These are phyloP conservation scores for Salvia miltiorrhiza DNA, from an alignment of 257 asterid species.

Conservation along the genomic window DNA sequence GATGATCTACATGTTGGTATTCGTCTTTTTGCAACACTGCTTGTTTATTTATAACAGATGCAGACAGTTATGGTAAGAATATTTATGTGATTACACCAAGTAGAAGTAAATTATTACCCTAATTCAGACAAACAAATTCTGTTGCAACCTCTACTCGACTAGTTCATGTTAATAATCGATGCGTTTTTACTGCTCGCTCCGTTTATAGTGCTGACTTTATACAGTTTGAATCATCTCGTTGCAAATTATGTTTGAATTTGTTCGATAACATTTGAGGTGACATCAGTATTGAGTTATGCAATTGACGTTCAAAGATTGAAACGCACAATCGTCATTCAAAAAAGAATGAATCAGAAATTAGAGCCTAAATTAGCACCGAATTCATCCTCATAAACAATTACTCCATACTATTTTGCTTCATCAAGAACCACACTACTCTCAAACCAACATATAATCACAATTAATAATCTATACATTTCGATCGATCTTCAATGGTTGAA, in stretches of 20 bases:
- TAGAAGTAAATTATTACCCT: slow-evolving; percentile 1
- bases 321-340: too few relatives aligned
- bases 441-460: too few relatives aligned
- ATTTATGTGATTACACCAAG: not conserved
- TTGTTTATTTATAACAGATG: not conserved
- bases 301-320: too few relatives aligned
- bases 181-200: not conserved
- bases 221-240: not conserved
- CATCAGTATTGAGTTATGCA: too few relatives aligned
- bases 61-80: not conserved
- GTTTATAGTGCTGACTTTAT: not conserved
- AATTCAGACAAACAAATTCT: not conserved
- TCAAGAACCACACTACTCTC: too few relatives aligned
- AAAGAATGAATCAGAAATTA: too few relatives aligned
- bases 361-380: too few relatives aligned
- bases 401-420: too few relatives aligned
- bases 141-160: not conserved
- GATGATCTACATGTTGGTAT: slow-evolving; percentile 27
- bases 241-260: not conserved
- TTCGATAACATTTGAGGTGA: too few relatives aligned
- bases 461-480: too few relatives aligned
- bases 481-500: too few relatives aligned
- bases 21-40: not conserved
- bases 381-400: too few relatives aligned
- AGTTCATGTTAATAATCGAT: not conserved